These are phyloP conservation scores for Stylosanthes scabra DNA, from an alignment of 331 rosid genomes.

Conservation along the genomic window DNA sequence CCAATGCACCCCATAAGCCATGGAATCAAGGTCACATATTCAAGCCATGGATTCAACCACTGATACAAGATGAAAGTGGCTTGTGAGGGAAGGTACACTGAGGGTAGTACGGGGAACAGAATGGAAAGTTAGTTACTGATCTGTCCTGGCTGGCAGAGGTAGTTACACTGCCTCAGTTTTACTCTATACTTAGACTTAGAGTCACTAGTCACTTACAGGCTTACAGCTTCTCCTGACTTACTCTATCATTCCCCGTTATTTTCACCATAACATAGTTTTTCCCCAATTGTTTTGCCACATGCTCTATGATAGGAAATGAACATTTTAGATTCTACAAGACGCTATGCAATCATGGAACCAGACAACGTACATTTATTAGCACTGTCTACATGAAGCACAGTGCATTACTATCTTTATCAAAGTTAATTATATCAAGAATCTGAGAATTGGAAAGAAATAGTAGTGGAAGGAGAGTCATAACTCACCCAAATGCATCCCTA, in stretches of 20 bases:
- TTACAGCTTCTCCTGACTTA: too few species aligned
- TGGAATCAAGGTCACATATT: too few species aligned
- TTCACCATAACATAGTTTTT: background rate
- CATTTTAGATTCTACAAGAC: conserved; percentile 11
- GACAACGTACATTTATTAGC: background rate
- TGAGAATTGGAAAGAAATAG: conserved; percentile 5
- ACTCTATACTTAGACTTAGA: too few species aligned
- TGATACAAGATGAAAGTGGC: too few species aligned
- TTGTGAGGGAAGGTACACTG: too few species aligned
- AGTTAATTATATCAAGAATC: conserved; percentile 12
- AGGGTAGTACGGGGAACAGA: too few species aligned
- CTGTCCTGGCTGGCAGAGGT: too few species aligned
- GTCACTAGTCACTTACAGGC: too few species aligned
- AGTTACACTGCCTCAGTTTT: too few species aligned
- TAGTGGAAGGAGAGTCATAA: conserved; percentile 27
- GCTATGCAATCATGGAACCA: conserved; percentile 16
- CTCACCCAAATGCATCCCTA: conserved; percentile 93
- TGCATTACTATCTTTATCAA: background rate
- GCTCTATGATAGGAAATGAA: conserved; percentile 6
- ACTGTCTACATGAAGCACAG: conserved; percentile 9
- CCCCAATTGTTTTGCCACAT: background rate
- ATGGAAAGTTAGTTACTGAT: too few species aligned
- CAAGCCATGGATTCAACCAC: too few species aligned
- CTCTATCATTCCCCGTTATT: too few species aligned
- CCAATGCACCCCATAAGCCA: background rate